Percentiles rank a stretch among this genome's conserved stretches.
Evolutionary conservation across 2,329 filamentous ascomycete species (phyloP).

Genomic region (Beauveria pseudobassiana): DNA sequence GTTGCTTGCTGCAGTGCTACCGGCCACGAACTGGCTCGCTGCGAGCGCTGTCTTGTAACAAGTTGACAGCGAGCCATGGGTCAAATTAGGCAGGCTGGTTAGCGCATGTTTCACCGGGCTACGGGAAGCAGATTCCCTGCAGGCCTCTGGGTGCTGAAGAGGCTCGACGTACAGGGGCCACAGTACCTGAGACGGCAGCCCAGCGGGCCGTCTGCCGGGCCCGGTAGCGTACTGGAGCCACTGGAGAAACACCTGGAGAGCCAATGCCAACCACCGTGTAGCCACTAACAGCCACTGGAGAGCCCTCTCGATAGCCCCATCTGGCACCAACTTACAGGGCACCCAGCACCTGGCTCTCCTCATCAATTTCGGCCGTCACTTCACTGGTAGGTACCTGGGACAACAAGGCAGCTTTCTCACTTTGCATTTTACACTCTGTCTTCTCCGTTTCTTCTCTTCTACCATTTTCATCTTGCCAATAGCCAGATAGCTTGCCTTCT

Average conservation of each 20-base stretch:
- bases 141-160: background rate
- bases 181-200: background rate
- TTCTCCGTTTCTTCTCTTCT: conserved; percentile 10
- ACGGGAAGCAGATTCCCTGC: background rate
- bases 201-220: conserved; percentile 7
- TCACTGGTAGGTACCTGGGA: background rate
- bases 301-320: background rate
- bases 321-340: background rate
- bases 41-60: background rate
- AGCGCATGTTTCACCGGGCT: conserved; percentile 1
- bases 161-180: background rate
- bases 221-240: background rate
- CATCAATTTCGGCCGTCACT: conserved; percentile 3
- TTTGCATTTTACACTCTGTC: conserved; percentile 7
- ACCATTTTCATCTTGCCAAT: conserved; percentile 1
- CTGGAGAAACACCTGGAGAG: background rate
- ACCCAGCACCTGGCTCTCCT: background rate
- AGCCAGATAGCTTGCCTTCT: background rate
- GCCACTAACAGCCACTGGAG: background rate
- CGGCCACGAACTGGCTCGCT: background rate
- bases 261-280: background rate
- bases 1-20: background rate
- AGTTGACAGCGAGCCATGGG: background rate
- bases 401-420: conserved; percentile 10
- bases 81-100: background rate